These are phyloP conservation scores for Rossbeevera mucosa DNA, from an alignment of 768 basidiomycete genomes.

Conservation along the genomic window DNA sequence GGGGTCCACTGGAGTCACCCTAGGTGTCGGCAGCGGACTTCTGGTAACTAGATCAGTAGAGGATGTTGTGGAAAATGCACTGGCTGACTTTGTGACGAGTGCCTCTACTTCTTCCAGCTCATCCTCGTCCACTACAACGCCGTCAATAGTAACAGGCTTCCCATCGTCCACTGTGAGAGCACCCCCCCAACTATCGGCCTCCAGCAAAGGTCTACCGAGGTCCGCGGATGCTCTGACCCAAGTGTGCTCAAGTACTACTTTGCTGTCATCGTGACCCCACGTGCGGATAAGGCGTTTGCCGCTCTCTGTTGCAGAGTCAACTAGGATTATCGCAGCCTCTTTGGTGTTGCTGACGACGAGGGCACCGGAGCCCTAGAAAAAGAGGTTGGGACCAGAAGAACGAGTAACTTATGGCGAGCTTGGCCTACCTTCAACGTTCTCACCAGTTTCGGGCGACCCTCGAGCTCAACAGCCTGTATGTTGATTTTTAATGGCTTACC, in stretches of 20 bases:
- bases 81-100: slow-evolving; percentile 42
- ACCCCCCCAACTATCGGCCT: slow-evolving; percentile 51
- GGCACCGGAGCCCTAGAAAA: slow-evolving; percentile 52
- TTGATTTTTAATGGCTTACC: slow-evolving; percentile 47
- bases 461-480: slow-evolving; percentile 52
- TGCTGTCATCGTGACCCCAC: slow-evolving; percentile 46
- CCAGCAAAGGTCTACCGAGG: slow-evolving; percentile 41
- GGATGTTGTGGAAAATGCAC: slow-evolving; percentile 6
- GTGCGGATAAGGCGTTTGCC: slow-evolving; percentile 56
- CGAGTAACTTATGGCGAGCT: not conserved
- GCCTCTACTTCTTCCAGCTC: slow-evolving; percentile 37
- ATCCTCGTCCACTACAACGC: slow-evolving; percentile 33
- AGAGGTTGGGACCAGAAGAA: slow-evolving; percentile 5
- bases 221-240: slow-evolving; percentile 51
- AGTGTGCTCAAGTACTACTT: slow-evolving; percentile 47
- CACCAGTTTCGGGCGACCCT: slow-evolving; percentile 47
- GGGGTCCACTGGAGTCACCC: slow-evolving; percentile 47
- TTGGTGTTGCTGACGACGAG: slow-evolving; percentile 46
- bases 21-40: slow-evolving; percentile 60
- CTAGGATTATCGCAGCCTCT: slow-evolving; percentile 54
- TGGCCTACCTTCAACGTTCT: slow-evolving; percentile 43
- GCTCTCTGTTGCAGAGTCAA: slow-evolving; percentile 47
- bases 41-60: slow-evolving; percentile 33
- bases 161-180: slow-evolving; percentile 32
- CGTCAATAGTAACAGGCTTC: slow-evolving; percentile 30